Evolutionary conservation across 1,284 basidiomycete genomes (phyloP).

Genomic region (Leccinum subrobustum): DNA sequence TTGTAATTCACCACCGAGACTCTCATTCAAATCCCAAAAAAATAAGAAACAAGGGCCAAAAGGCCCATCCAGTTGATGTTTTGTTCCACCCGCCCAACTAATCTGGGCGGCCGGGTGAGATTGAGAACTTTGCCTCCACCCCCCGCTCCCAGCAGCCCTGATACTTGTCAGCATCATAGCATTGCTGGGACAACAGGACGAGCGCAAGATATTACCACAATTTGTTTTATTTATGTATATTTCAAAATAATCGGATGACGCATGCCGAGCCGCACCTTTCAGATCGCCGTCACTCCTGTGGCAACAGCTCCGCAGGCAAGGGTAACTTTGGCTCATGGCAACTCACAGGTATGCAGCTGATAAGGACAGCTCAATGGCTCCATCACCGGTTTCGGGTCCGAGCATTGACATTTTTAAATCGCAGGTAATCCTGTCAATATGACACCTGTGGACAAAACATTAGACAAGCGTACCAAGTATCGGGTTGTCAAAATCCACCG

Average conservation of each 20-base stretch:
- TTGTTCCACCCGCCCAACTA: not conserved
- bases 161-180: not conserved
- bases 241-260: constrained; percentile 10
- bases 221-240: constrained; percentile 9
- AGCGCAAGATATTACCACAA: constrained; percentile 10
- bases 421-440: not conserved
- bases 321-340: not conserved
- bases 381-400: constrained; percentile 11
- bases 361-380: not conserved
- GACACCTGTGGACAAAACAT: constrained; percentile 6
- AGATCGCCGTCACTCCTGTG: constrained; percentile 2
- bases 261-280: constrained; percentile 4
- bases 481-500: not conserved
- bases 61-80: not conserved
- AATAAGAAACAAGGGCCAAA: not conserved
- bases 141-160: constrained; percentile 3
- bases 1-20: not conserved
- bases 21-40: not conserved
- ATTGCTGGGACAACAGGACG: constrained; percentile 1
- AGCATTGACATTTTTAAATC: constrained; percentile 2
- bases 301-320: constrained; percentile 5
- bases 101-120: not conserved
- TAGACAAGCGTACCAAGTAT: not conserved
- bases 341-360: not conserved
- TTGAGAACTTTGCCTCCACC: not conserved